A percentile compares a stretch with the other conserved stretches of the same genome.
Conservation (phyloP, 2,329 filamentous ascomycete species). For the Claviceps fusiformis region DNA sequence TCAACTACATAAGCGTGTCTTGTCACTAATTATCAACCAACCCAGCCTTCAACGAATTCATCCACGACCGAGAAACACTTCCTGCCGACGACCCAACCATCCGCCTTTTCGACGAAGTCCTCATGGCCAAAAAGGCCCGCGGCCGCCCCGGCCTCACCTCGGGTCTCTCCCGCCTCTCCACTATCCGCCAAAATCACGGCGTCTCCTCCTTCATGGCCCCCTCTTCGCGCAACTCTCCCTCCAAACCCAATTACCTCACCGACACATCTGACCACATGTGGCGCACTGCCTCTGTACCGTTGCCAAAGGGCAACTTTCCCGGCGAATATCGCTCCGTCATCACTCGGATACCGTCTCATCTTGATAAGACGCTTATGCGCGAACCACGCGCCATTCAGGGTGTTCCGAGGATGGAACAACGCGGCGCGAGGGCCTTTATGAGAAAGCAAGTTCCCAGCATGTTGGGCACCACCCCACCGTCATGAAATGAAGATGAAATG, state of each 20-base stretch:
- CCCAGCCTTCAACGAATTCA: constrained; percentile 61
- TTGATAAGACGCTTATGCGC: constrained; percentile 80
- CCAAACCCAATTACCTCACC: constrained; percentile 45
- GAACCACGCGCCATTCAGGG: constrained; percentile 84
- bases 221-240: constrained; percentile 18
- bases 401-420: constrained; percentile 51
- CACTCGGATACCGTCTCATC: constrained; percentile 60
- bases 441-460: constrained; percentile 43
- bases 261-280: constrained; percentile 70
- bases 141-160: constrained; percentile 53
- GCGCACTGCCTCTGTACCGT: constrained; percentile 51
- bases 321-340: constrained; percentile 48
- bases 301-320: constrained; percentile 47
- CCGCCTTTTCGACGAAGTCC: constrained; percentile 72
- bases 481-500: constrained; percentile 12
- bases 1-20: no score
- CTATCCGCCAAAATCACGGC: constrained; percentile 42
- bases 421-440: constrained; percentile 34
- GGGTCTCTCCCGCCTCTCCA: constrained; percentile 48
- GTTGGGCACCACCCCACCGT: constrained; percentile 28
- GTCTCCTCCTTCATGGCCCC: constrained; percentile 24
- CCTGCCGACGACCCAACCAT: constrained; percentile 49
- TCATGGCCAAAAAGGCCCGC: constrained; percentile 59
- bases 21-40: not conserved
- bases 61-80: constrained; percentile 63